These are phyloP conservation scores for Rubia occidens DNA, from an alignment of 305 asterid species.

Conservation along the genomic window DNA sequence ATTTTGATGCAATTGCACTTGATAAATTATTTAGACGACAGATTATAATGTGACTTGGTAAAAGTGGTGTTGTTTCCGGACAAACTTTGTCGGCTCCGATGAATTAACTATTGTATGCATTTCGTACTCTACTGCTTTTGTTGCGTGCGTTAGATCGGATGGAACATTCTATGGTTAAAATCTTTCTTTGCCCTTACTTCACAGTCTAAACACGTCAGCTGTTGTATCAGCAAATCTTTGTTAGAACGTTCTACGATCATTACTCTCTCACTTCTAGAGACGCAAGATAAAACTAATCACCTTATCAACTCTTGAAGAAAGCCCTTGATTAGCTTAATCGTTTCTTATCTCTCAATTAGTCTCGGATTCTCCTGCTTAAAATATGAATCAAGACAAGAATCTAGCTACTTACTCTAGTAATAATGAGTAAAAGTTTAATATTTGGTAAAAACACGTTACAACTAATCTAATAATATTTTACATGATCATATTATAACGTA, in stretches of 20 bases:
- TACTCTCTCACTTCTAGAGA: neutral
- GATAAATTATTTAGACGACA: neutral
- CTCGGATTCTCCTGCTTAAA: neutral
- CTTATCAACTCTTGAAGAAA: neutral
- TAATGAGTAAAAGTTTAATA: no score
- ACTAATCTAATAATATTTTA: no score
- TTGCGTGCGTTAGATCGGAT: neutral
- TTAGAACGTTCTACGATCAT: slow-evolving; percentile 2
- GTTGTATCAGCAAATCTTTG: neutral
- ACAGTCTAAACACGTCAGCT: slow-evolving; percentile 3
- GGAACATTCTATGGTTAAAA: neutral
- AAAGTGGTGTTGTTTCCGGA: neutral
- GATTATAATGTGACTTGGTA: neutral
- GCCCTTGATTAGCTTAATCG: neutral
- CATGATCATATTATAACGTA: no score
- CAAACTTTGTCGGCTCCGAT: neutral
- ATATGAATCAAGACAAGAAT: neutral
- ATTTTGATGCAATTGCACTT: neutral
- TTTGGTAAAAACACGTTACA: no score
- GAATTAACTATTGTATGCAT: neutral
- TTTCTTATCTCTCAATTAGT: neutral
- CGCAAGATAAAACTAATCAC: neutral
- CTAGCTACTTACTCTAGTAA: no score
- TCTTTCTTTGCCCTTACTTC: neutral
- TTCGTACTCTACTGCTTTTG: neutral